Percentiles rank a stretch among this genome's conserved stretches.
Evolutionary conservation across 495 filamentous ascomycete species (phyloP).

Genomic region (Rostrohypoxylon terebratum): DNA sequence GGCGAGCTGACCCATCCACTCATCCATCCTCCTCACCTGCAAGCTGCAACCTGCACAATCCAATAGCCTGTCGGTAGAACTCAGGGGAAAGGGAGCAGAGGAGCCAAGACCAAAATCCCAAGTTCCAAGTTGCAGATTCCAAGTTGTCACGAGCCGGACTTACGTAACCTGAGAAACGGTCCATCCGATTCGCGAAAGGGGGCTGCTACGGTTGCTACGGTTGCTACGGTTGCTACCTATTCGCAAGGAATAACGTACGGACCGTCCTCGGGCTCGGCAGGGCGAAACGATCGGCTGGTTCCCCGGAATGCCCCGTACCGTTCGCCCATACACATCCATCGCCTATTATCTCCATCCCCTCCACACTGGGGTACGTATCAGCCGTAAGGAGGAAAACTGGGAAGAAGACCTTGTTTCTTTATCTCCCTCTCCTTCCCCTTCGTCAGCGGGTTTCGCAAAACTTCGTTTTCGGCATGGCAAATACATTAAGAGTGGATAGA

Average conservation of each 20-base stretch:
- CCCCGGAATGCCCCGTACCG: slow-evolving; percentile 33
- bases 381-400: background rate
- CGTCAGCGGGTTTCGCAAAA: slow-evolving; percentile 23
- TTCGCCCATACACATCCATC: background rate
- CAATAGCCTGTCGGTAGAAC: slow-evolving; percentile 24
- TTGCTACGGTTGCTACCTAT: background rate
- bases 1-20: slow-evolving; percentile 22
- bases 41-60: background rate
- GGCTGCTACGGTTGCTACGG: no score
- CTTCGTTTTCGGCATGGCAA: background rate
- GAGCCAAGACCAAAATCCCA: slow-evolving; percentile 24
- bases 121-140: slow-evolving; percentile 7
- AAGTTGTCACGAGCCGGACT: slow-evolving; percentile 34
- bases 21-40: slow-evolving; percentile 10
- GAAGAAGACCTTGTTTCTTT: background rate
- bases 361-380: slow-evolving; percentile 6
- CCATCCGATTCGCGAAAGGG: slow-evolving; percentile 38
- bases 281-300: slow-evolving; percentile 27
- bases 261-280: slow-evolving; percentile 46
- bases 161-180: slow-evolving; percentile 33
- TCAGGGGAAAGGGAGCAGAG: background rate
- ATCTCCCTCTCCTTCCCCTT: background rate
- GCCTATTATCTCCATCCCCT: slow-evolving; percentile 8
- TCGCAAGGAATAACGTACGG: slow-evolving; percentile 28
- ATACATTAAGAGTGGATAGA: background rate